Evolutionary conservation across 2,329 filamentous ascomycete genomes (phyloP).

Genomic region (Lachnellula cervina): DNA sequence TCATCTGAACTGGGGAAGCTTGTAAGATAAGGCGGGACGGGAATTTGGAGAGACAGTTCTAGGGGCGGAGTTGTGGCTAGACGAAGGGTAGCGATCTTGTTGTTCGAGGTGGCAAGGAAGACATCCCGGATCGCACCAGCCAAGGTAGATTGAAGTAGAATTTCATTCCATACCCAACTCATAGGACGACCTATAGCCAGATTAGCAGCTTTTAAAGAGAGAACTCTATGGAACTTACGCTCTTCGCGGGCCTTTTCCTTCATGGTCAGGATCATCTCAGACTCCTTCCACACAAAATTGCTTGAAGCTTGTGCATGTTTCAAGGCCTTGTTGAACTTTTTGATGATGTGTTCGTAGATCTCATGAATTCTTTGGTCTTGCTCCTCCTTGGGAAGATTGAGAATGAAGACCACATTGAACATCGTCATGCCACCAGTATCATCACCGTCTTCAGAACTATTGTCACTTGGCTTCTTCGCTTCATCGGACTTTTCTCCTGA

Average conservation of each 20-base stretch:
- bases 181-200: conserved; percentile 40
- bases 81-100: conserved; percentile 79
- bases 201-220: conserved; percentile 6
- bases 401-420: conserved; percentile 95
- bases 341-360: conserved; percentile 84
- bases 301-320: conserved; percentile 88
- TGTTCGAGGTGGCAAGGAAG: conserved; percentile 74
- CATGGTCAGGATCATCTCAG: conserved; percentile 72
- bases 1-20: conserved; percentile 67
- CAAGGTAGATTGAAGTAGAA: conserved; percentile 68
- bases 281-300: conserved; percentile 89
- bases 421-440: conserved; percentile 64
- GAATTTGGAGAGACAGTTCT: conserved; percentile 60
- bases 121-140: conserved; percentile 79
- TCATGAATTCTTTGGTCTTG: conserved; percentile 69
- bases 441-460: conserved; percentile 24
- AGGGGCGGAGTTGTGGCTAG: conserved; percentile 57
- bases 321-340: conserved; percentile 86
- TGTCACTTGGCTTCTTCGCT: conserved; percentile 27
- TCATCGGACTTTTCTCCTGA: conserved; percentile 4
- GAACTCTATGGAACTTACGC: conserved; percentile 30
- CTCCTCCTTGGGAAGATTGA: conserved; percentile 75
- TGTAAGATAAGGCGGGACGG: conserved; percentile 60
- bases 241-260: conserved; percentile 78
- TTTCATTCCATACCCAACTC: conserved; percentile 64